Evolutionary conservation across 495 filamentous ascomycete genomes (phyloP), one percentile per base, ranked within the genome.

Genomic region (Echria macrotheca): DNA sequence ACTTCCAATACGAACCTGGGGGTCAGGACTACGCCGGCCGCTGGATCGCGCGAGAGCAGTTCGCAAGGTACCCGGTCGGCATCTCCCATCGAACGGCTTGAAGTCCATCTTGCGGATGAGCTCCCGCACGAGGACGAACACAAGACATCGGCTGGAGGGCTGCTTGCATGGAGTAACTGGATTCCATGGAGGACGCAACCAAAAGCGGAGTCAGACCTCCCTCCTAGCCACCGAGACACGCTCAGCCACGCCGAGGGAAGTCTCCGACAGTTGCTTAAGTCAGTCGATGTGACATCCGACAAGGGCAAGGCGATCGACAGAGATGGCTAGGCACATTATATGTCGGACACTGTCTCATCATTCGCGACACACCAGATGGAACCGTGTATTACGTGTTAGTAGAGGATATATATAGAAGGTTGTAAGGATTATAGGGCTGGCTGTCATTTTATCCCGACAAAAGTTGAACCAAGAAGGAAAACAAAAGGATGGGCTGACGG

Each of bases 1-100:
- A 74, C 71, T 1, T 74, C 68, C 4, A 57, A 37, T 14, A 69
- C 56, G 28, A 60, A 70, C 19, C 55, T 72, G 0, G 67, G 66
- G 18, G 65, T 70, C 22, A 58, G 59, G 15, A 68, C 69, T 10
- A 36, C 47, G 5, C 26, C 46, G 10, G 45, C 31, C 5, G 12
- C 10, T 12, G 55, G 58, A 22, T 45, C 5, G 23, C 14, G 22
- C 25, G 35, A 24, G 11, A 47, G 6, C 11, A 19, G 17, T 5
- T 29, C 33, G 10, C 47, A 40, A 17, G 18, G 40, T 12, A n/a
- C 39, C 24, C 17, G 22, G 8, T 14, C 39, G 2, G n/a, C 8
- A 21, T 39, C 44, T 11, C 24, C 33, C 10, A 6, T 5, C 14
- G 19, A 38, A 25, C 45, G 36, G n/a, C 11, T 41, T 1, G 43